Conservation (phyloP, 2,329 filamentous ascomycete species). For the Ascochyta rabiei region DNA sequence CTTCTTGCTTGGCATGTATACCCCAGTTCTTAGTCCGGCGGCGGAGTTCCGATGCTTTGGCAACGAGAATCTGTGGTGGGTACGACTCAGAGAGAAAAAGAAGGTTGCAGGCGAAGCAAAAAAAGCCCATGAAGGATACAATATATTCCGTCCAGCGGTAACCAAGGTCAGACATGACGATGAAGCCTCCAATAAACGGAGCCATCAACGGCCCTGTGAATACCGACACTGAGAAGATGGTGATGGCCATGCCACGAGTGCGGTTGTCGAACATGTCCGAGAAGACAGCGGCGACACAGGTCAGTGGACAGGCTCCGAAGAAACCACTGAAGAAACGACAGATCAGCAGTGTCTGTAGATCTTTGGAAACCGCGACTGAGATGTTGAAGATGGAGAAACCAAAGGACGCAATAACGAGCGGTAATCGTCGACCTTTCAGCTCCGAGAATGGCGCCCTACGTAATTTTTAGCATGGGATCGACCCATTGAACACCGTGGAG, state of each 20-base stretch:
- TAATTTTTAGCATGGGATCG: slow-evolving; percentile 50
- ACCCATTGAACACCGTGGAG: too few species aligned
- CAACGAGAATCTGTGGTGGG: slow-evolving; percentile 62
- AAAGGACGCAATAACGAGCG: slow-evolving; percentile 57
- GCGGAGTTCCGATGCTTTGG: slow-evolving; percentile 61
- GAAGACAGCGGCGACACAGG: slow-evolving; percentile 61
- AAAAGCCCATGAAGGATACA: slow-evolving; percentile 61
- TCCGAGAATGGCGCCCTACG: slow-evolving; percentile 60
- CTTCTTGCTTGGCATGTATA: slow-evolving; percentile 64
- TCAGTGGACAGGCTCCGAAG: slow-evolving; percentile 60
- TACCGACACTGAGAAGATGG: slow-evolving; percentile 58
- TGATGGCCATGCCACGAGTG: slow-evolving; percentile 48
- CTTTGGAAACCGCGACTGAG: slow-evolving; percentile 56
- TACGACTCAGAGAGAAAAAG: slow-evolving; percentile 65
- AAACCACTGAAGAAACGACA: slow-evolving; percentile 61
- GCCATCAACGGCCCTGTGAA: slow-evolving; percentile 60
- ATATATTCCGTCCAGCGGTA: slow-evolving; percentile 65
- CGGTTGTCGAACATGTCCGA: slow-evolving; percentile 61
- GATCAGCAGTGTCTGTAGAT: slow-evolving; percentile 60
- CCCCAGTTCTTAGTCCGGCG: slow-evolving; percentile 65
- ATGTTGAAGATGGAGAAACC: slow-evolving; percentile 60
- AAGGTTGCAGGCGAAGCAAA: slow-evolving; percentile 56
- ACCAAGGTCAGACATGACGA: slow-evolving; percentile 56
- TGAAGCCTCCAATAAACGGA: slow-evolving; percentile 63
- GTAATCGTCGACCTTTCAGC: slow-evolving; percentile 56